These are phyloP conservation scores for Tetracentron sinense DNA, from an alignment of 164 flowering plant genomes.

Conservation along the genomic window DNA sequence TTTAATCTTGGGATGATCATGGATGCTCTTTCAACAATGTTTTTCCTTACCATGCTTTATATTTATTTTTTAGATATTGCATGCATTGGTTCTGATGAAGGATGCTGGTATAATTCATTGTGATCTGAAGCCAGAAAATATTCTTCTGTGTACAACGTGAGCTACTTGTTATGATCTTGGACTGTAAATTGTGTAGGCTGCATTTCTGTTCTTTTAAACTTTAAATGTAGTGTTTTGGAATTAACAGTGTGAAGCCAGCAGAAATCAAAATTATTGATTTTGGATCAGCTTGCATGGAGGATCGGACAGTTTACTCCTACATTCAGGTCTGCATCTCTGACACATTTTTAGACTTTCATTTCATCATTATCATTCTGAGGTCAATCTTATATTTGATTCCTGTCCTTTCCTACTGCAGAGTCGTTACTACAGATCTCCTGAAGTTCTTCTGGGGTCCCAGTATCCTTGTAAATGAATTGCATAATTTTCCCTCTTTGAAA, in stretches of 20 bases:
- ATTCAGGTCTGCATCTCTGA: constrained; percentile 64
- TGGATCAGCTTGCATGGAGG: constrained; percentile 99
- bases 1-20: background rate
- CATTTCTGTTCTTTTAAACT: constrained; percentile 17
- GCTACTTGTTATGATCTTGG: constrained; percentile 18
- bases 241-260: constrained; percentile 69
- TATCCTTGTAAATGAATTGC: constrained; percentile 53
- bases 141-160: constrained; percentile 87
- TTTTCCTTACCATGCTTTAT: background rate
- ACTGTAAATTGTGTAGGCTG: background rate
- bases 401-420: constrained; percentile 62
- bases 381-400: background rate
- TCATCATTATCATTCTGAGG: constrained; percentile 1
- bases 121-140: constrained; percentile 99
- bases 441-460: constrained; percentile 98
- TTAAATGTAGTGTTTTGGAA: constrained; percentile 18
- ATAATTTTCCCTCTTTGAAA: background rate
- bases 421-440: constrained; percentile 98
- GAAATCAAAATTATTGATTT: constrained; percentile 94
- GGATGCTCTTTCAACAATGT: constrained; percentile 4
- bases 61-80: constrained; percentile 55
- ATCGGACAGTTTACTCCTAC: constrained; percentile 95
- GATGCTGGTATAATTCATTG: constrained; percentile 97
- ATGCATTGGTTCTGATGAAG: constrained; percentile 80
- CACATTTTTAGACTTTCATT: background rate